phyloP scores from a whole-genome alignment of 2,329 filamentous ascomycete species.

The Sphaerostilbella broomeana region DNA sequence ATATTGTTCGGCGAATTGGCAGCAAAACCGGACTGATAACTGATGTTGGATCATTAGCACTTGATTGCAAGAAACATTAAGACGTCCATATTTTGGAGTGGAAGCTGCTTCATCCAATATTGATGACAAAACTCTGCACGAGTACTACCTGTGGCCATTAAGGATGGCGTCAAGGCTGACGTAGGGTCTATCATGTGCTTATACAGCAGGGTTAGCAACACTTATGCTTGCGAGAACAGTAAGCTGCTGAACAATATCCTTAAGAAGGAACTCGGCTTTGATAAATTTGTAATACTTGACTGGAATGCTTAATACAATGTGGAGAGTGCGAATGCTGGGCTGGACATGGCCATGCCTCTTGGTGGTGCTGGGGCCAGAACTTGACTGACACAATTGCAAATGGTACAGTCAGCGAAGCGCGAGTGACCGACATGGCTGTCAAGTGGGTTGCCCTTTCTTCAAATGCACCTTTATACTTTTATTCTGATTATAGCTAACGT shows the following conservation, averaged over 20 bases:
- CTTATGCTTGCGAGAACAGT: constrained; percentile 66
- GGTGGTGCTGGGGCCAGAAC: constrained; percentile 55
- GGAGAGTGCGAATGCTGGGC: constrained; percentile 46
- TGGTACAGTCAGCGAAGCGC: constrained; percentile 62
- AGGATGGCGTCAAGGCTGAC: constrained; percentile 52
- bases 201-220: constrained; percentile 66
- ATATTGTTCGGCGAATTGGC: not conserved
- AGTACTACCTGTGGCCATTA: constrained; percentile 62
- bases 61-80: constrained; percentile 52
- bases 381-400: constrained; percentile 68
- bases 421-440: constrained; percentile 73
- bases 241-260: constrained; percentile 62
- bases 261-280: constrained; percentile 57
- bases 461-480: constrained; percentile 1
- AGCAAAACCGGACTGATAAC: not conserved
- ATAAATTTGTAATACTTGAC: constrained; percentile 62
- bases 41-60: constrained; percentile 35
- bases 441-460: constrained; percentile 31
- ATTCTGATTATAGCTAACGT: not conserved
- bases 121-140: constrained; percentile 58
- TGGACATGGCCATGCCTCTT: constrained; percentile 66
- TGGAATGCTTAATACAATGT: constrained; percentile 63
- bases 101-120: constrained; percentile 55
- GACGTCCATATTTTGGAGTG: constrained; percentile 32
- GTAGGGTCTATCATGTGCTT: constrained; percentile 58